phyloP scores from a whole-genome alignment of 73 alveolate species.

The Diophrys sp. region DNA sequence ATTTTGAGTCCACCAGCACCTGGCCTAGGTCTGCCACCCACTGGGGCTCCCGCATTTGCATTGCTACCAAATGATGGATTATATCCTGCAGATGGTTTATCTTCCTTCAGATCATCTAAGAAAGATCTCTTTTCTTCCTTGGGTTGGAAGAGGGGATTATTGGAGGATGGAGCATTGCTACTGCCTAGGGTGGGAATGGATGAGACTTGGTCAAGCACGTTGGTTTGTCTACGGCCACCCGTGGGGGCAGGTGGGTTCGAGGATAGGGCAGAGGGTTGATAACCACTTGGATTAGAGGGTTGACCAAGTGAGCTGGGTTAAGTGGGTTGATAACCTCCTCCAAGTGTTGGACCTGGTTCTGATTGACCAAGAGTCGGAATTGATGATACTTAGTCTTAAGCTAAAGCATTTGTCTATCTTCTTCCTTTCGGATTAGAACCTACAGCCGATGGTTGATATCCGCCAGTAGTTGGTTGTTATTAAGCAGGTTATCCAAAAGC shows the following conservation, averaged over 20 bases:
- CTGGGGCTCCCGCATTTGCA: not conserved
- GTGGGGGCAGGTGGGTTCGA: not conserved
- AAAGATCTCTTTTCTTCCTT: not conserved
- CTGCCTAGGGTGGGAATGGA: not conserved
- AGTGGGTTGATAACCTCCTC: no score
- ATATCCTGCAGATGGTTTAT: not conserved
- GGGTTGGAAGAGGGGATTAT: not conserved
- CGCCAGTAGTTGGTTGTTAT: not conserved
- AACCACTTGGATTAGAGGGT: no score
- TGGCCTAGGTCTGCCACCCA: not conserved
- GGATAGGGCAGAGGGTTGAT: not conserved
- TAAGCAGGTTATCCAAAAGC: not conserved
- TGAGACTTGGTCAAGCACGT: not conserved
- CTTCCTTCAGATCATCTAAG: not conserved
- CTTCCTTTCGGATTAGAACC: no score
- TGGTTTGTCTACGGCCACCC: not conserved
- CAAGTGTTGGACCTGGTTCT: no score
- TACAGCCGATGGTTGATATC: not conserved
- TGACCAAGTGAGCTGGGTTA: no score
- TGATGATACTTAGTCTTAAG: no score
- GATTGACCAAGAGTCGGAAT: no score
- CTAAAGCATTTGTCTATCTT: no score
- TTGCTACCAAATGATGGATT: not conserved
- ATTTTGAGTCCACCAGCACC: constrained; percentile 1
- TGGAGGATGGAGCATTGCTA: not conserved